A percentile compares a stretch with the other conserved stretches of the same genome.
Evolutionary conservation across 2,329 filamentous ascomycete species (phyloP).

Genomic region (Penicillium sp.): DNA sequence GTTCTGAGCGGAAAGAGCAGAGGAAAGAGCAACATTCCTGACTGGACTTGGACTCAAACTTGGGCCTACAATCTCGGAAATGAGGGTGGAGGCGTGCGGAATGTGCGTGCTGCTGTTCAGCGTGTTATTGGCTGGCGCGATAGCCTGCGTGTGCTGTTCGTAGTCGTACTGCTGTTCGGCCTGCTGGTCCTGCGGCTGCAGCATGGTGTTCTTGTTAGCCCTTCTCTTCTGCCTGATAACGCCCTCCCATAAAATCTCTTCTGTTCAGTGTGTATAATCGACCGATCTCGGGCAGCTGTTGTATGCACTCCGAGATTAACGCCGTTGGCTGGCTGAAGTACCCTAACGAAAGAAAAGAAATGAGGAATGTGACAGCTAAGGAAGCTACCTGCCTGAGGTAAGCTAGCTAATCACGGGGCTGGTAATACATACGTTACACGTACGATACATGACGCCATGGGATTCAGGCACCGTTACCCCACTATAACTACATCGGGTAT

Average conservation of each 20-base stretch:
- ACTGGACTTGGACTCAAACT: too few species aligned
- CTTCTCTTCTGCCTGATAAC: too few species aligned
- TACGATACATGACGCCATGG: conserved; percentile 13
- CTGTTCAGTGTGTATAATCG: too few species aligned
- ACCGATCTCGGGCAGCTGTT: too few species aligned
- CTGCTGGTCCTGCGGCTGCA: conserved; percentile 1
- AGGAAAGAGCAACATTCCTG: not conserved
- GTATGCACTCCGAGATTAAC: too few species aligned
- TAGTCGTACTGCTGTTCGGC: not conserved
- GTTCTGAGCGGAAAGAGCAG: not conserved
- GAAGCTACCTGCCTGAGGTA: not conserved
- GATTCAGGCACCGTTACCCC: conserved; percentile 8
- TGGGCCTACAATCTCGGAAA: too few species aligned
- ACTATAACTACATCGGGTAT: too few species aligned
- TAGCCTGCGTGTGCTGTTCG: not conserved
- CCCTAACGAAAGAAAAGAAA: too few species aligned
- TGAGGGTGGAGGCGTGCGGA: not conserved
- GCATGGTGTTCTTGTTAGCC: conserved; percentile 1
- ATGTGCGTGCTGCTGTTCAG: conserved; percentile 4
- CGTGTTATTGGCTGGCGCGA: not conserved
- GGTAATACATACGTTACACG: not conserved
- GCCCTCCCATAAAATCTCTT: too few species aligned
- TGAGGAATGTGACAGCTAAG: too few species aligned
- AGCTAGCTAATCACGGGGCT: not conserved
- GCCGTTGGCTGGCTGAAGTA: too few species aligned